Percentiles rank a stretch among this genome's conserved stretches.
Conservation (phyloP, 2,329 filamentous ascomycete genomes). For the Colletotrichum australisinense region DNA sequence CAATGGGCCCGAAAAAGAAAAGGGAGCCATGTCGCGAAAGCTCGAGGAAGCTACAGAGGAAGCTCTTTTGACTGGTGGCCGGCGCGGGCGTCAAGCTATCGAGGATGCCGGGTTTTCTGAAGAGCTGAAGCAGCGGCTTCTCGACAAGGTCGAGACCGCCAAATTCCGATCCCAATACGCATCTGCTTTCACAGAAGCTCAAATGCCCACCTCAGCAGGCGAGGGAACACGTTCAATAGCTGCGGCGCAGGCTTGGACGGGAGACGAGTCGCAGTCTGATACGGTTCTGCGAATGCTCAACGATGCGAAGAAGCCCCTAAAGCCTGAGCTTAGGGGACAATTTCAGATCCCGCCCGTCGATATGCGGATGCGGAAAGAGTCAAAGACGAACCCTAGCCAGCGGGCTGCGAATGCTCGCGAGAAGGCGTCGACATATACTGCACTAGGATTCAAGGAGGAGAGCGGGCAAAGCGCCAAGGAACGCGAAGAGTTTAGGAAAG, state of each 20-base stretch:
- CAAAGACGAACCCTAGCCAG: constrained; percentile 54
- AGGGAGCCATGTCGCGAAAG: constrained; percentile 65
- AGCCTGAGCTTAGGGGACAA: constrained; percentile 58
- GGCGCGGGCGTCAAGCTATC: constrained; percentile 67
- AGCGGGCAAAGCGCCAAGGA: constrained; percentile 76
- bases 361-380: constrained; percentile 57
- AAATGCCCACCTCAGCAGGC: constrained; percentile 68
- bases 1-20: constrained; percentile 5
- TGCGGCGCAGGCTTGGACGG: constrained; percentile 79
- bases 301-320: constrained; percentile 80
- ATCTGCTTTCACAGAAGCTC: constrained; percentile 59
- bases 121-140: constrained; percentile 68
- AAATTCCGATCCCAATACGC: constrained; percentile 65
- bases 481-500: constrained; percentile 74
- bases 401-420: constrained; percentile 68
- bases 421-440: constrained; percentile 63
- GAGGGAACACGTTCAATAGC: constrained; percentile 77
- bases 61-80: constrained; percentile 67
- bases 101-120: constrained; percentile 73
- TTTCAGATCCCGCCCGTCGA: constrained; percentile 62
- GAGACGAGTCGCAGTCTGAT: constrained; percentile 79
- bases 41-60: constrained; percentile 74
- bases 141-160: constrained; percentile 66
- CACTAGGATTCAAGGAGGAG: constrained; percentile 56
- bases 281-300: constrained; percentile 86